phyloP scores from a whole-genome alignment of 441 rosid genomes.

The Erodium texanum region DNA sequence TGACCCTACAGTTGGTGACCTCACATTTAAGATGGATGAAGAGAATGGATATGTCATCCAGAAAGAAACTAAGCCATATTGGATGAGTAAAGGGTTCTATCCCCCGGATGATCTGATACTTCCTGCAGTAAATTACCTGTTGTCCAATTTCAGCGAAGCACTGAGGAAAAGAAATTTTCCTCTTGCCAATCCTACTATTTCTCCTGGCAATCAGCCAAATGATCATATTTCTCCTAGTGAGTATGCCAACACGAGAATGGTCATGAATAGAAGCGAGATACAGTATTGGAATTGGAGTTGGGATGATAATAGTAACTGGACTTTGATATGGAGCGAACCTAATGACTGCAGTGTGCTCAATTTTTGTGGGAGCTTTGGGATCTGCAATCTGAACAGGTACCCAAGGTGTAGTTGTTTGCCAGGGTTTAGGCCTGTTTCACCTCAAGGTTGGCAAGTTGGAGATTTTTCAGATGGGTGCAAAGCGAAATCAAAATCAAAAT shows the following conservation, averaged over 20 bases:
- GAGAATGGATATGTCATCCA: slow-evolving; percentile 28
- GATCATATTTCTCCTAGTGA: slow-evolving; percentile 10
- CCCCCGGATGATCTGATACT: slow-evolving; percentile 35
- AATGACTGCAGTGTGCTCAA: slow-evolving; percentile 42
- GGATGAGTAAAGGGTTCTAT: slow-evolving; percentile 31
- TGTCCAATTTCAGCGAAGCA: slow-evolving; percentile 30
- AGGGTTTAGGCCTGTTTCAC: slow-evolving; percentile 37
- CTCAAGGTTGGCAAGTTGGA: slow-evolving; percentile 29
- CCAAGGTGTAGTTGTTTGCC: slow-evolving; percentile 47
- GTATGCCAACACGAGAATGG: slow-evolving; percentile 29
- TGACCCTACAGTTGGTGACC: slow-evolving; percentile 48
- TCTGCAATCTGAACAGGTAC: slow-evolving; percentile 35
- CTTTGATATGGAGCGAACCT: slow-evolving; percentile 41
- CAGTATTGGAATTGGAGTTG: slow-evolving; percentile 28
- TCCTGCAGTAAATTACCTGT: slow-evolving; percentile 27
- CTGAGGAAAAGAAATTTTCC: no score
- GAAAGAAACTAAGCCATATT: slow-evolving; percentile 32
- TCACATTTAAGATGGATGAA: slow-evolving; percentile 36
- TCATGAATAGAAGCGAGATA: slow-evolving; percentile 35
- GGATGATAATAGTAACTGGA: slow-evolving; percentile 27
- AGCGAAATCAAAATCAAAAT: slow-evolving; percentile 23
- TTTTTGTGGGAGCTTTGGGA: slow-evolving; percentile 48
- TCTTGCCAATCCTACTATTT: no score
- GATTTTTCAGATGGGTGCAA: slow-evolving; percentile 51
- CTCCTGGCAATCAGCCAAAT: no score